Evolutionary conservation across 176 grass and related monocot species (phyloP).

Genomic region (Neostapfia colusana): DNA sequence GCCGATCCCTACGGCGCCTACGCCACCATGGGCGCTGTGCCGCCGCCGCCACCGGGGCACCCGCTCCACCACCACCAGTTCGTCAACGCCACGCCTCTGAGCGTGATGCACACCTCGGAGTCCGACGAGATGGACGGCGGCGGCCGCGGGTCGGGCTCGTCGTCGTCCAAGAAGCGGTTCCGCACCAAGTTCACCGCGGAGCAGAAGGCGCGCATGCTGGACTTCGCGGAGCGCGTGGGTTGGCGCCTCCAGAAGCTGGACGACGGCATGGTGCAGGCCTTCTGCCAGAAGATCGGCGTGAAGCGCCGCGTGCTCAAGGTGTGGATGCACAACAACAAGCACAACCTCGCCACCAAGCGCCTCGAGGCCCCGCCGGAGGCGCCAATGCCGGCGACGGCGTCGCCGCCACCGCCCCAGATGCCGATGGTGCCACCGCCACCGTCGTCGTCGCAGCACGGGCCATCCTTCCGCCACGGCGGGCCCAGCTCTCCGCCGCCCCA

Average conservation of each 20-base stretch:
- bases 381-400: background rate
- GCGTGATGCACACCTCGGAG: slow-evolving; percentile 42
- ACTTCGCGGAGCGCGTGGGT: slow-evolving; percentile 77
- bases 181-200: slow-evolving; percentile 84
- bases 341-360: slow-evolving; percentile 71
- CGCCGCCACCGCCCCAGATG: background rate
- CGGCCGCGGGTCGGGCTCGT: background rate
- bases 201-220: slow-evolving; percentile 92
- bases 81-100: slow-evolving; percentile 69
- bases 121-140: slow-evolving; percentile 79
- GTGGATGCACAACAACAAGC: slow-evolving; percentile 99
- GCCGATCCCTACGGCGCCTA: slow-evolving; percentile 24
- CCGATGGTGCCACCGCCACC: background rate
- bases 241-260: slow-evolving; percentile 84
- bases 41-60: too few species aligned
- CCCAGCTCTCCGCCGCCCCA: slow-evolving; percentile 6
- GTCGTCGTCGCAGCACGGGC: background rate
- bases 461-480: slow-evolving; percentile 27
- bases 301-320: slow-evolving; percentile 91
- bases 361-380: background rate
- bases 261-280: slow-evolving; percentile 72
- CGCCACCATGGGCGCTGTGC: too few species aligned
- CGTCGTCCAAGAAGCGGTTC: slow-evolving; percentile 67
- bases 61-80: background rate
- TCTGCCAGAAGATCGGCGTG: slow-evolving; percentile 90